Conservation (phyloP, 805 yeast species). For the Ogataea allantospora region DNA sequence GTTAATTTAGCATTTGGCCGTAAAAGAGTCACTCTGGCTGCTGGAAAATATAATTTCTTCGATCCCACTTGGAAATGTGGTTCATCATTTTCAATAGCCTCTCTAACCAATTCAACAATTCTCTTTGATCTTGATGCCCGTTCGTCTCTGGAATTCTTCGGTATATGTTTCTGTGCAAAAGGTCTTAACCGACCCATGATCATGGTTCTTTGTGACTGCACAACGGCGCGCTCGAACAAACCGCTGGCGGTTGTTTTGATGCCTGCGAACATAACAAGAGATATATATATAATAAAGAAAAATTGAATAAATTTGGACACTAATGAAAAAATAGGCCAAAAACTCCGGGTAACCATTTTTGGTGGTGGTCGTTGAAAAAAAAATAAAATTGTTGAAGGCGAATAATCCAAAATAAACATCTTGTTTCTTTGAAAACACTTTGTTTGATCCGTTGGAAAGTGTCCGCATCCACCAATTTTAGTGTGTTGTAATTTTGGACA, state of each 20-base stretch:
- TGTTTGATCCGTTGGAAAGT: constrained; percentile 14
- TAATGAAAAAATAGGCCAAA: background rate
- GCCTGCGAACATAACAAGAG: constrained; percentile 6
- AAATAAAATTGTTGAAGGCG: constrained; percentile 12
- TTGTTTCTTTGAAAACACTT: constrained; percentile 10
- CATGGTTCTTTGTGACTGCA: constrained; percentile 23
- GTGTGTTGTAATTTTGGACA: constrained; percentile 6
- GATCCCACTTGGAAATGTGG: constrained; percentile 86
- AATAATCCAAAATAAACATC: constrained; percentile 13
- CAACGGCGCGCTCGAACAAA: constrained; percentile 12
- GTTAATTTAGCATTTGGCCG: constrained; percentile 96
- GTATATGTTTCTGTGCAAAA: constrained; percentile 24
- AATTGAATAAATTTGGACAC: constrained; percentile 1
- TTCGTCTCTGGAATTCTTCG: constrained; percentile 20
- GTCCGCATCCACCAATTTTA: constrained; percentile 6
- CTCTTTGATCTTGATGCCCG: constrained; percentile 29
- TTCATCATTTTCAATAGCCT: constrained; percentile 56
- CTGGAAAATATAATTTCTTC: constrained; percentile 76
- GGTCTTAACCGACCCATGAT: constrained; percentile 32
- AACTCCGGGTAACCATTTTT: constrained; percentile 3
- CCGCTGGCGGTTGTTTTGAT: constrained; percentile 4
- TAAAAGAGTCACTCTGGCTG: constrained; percentile 73
- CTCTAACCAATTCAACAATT: constrained; percentile 32
- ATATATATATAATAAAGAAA: constrained; percentile 2
- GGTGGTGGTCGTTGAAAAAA: constrained; percentile 9